A percentile compares a stretch with the other conserved stretches of the same genome.
These are phyloP conservation scores for Ogataea degrootiae DNA, from an alignment of 805 yeast species.

Conservation along the genomic window DNA sequence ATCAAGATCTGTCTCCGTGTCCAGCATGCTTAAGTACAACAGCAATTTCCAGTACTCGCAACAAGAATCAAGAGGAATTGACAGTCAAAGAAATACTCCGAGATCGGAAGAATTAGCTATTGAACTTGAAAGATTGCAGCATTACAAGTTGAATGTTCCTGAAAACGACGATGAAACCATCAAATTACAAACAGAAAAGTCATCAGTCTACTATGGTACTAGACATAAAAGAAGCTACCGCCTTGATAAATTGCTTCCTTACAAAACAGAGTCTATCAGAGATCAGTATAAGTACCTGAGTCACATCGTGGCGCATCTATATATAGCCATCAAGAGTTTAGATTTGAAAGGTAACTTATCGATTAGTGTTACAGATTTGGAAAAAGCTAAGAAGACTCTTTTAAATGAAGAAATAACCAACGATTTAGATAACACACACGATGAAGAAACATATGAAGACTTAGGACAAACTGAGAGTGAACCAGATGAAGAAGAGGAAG, in stretches of 20 bases:
- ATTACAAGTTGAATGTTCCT: conserved; percentile 54
- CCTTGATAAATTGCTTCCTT: conserved; percentile 51
- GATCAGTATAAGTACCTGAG: conserved; percentile 72
- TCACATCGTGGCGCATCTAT: conserved; percentile 75
- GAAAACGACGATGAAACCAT: conserved; percentile 36
- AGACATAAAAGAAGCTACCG: conserved; percentile 15
- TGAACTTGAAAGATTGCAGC: conserved; percentile 20
- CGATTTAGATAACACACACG: conserved; percentile 26
- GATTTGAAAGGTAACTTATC: conserved; percentile 70
- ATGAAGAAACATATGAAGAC: conserved; percentile 52
- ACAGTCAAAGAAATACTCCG: not conserved
- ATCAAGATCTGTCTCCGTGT: conserved; percentile 22
- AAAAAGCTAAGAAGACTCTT: conserved; percentile 29
- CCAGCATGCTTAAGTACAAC: conserved; percentile 12
- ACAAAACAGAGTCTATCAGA: conserved; percentile 58
- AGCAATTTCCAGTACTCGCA: conserved; percentile 6
- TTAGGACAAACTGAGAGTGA: conserved; percentile 34
- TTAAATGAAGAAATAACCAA: conserved; percentile 27
- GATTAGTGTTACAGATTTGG: conserved; percentile 64
- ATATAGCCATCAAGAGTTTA: conserved; percentile 68
- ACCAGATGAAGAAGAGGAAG: conserved; percentile 29
- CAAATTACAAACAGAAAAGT: conserved; percentile 18
- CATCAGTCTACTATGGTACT: conserved; percentile 22
- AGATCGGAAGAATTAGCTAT: conserved; percentile 7
- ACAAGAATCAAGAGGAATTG: conserved; percentile 1